phyloP scores from a whole-genome alignment of 768 basidiomycete genomes.

The Lanmaoa pseudosensibilis region DNA sequence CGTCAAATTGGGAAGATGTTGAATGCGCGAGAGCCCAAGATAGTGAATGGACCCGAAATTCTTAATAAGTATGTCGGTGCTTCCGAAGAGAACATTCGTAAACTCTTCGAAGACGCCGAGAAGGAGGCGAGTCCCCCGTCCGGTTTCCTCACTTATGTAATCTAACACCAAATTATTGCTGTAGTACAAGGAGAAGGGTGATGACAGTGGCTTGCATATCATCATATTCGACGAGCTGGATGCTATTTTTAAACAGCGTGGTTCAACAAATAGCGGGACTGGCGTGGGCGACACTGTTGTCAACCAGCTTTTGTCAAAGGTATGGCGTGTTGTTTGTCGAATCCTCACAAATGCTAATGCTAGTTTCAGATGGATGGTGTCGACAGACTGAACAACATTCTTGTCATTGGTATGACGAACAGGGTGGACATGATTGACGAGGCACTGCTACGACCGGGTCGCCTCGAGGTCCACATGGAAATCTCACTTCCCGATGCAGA shows the following conservation, averaged over 20 bases:
- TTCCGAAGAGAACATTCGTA: constrained; percentile 96
- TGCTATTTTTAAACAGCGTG: constrained; percentile 98
- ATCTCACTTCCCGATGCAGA: constrained; percentile 95
- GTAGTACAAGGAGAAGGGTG: constrained; percentile 95
- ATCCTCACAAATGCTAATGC: constrained; percentile 11
- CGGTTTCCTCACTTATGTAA: neutral
- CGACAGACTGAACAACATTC: constrained; percentile 97
- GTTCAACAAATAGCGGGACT: constrained; percentile 85
- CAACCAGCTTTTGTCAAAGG: constrained; percentile 97
- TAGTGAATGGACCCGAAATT: constrained; percentile 98
- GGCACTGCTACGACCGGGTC: constrained; percentile 93
- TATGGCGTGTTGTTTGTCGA: constrained; percentile 22
- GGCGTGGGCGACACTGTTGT: constrained; percentile 99
- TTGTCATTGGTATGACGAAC: constrained; percentile 99
- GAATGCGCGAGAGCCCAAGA: constrained; percentile 95
- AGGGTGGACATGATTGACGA: constrained; percentile 99
- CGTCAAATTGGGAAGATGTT: constrained; percentile 99
- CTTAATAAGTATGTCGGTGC: constrained; percentile 97
- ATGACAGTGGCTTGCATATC: constrained; percentile 96
- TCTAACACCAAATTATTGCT: constrained; percentile 1
- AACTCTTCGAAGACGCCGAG: constrained; percentile 97
- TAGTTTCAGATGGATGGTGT: constrained; percentile 92
- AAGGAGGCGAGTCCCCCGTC: constrained; percentile 65
- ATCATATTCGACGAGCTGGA: constrained; percentile 99
- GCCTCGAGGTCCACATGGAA: constrained; percentile 99